A percentile compares a stretch with the other conserved stretches of the same genome.
phyloP scores from a whole-genome alignment of 192 early-diverging fungal species.

The Entomortierella beljakovae region DNA sequence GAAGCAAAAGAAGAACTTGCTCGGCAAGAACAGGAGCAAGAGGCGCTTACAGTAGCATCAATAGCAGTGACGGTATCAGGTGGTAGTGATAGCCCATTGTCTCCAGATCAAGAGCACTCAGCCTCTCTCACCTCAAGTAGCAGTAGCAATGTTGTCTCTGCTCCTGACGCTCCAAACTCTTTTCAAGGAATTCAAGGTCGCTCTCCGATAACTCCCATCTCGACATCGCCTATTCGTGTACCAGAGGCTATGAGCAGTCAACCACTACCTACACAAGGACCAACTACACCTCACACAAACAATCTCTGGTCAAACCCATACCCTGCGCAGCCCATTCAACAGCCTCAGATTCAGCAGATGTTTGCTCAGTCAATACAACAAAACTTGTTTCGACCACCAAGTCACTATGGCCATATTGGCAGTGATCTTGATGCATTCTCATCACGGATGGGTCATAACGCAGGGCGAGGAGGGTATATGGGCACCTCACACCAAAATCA shows the following conservation, averaged over 20 bases:
- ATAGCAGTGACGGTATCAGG: neutral
- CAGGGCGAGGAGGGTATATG: constrained; percentile 29
- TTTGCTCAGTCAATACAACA: constrained; percentile 34
- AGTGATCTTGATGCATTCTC: constrained; percentile 16
- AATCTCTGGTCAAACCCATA: constrained; percentile 29
- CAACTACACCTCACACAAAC: constrained; percentile 3
- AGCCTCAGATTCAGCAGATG: constrained; percentile 25
- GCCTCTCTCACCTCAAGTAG: neutral
- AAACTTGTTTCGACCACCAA: constrained; percentile 20
- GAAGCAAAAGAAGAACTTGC: constrained; percentile 35
- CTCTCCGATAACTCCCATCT: constrained; percentile 6
- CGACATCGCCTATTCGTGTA: constrained; percentile 4
- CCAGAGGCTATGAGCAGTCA: constrained; percentile 2
- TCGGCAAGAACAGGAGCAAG: constrained; percentile 16
- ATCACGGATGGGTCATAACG: constrained; percentile 10
- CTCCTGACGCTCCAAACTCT: neutral
- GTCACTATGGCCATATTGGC: constrained; percentile 36
- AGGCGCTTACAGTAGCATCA: neutral
- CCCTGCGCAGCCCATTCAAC: constrained; percentile 13
- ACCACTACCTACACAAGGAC: constrained; percentile 7
- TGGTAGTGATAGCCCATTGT: constrained; percentile 4
- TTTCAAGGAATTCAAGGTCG: constrained; percentile 6
- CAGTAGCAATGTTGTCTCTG: neutral
- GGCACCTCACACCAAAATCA: constrained; percentile 12
- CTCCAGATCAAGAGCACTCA: neutral